Percentiles rank a stretch among this genome's conserved stretches.
Conservation (phyloP, 352 stramenopile species). For the Pythium folliculosum region DNA sequence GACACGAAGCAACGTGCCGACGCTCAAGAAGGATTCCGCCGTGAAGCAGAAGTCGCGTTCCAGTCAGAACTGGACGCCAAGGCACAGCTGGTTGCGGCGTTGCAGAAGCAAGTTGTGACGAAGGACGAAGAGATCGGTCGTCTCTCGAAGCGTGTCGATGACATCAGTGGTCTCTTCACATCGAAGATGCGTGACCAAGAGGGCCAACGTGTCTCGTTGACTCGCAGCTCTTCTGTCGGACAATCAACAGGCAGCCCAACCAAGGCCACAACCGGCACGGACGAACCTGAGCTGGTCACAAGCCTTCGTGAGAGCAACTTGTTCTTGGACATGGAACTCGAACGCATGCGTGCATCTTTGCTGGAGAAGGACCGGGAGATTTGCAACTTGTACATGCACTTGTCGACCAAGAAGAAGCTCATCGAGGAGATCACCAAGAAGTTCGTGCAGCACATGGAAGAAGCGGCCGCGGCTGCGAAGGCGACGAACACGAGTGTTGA, state of each 20-base stretch:
- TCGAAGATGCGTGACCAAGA: constrained; percentile 30
- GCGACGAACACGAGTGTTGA: constrained; percentile 6
- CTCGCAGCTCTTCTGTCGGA: background rate
- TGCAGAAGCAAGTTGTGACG: constrained; percentile 40
- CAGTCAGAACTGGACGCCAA: constrained; percentile 39
- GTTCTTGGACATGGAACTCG: constrained; percentile 46
- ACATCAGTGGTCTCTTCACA: constrained; percentile 30
- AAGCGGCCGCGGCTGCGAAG: constrained; percentile 32
- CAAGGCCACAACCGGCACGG: background rate
- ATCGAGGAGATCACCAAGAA: constrained; percentile 72
- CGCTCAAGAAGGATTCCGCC: constrained; percentile 49
- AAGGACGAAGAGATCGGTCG: constrained; percentile 55
- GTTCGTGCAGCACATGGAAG: constrained; percentile 59
- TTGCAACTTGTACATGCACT: constrained; percentile 73
- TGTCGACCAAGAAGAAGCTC: constrained; percentile 82
- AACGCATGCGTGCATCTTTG: constrained; percentile 46
- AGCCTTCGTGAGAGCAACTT: constrained; percentile 38
- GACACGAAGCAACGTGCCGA: constrained; percentile 40
- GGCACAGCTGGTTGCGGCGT: constrained; percentile 34
- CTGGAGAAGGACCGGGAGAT: constrained; percentile 84
- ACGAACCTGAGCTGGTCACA: constrained; percentile 23
- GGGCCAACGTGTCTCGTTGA: constrained; percentile 8
- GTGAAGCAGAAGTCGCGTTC: constrained; percentile 52
- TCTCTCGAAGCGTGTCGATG: constrained; percentile 41
- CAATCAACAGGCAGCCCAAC: constrained; percentile 1